Evolutionary conservation across 805 yeast genomes (phyloP).

Genomic region (Ogataea angusta): DNA sequence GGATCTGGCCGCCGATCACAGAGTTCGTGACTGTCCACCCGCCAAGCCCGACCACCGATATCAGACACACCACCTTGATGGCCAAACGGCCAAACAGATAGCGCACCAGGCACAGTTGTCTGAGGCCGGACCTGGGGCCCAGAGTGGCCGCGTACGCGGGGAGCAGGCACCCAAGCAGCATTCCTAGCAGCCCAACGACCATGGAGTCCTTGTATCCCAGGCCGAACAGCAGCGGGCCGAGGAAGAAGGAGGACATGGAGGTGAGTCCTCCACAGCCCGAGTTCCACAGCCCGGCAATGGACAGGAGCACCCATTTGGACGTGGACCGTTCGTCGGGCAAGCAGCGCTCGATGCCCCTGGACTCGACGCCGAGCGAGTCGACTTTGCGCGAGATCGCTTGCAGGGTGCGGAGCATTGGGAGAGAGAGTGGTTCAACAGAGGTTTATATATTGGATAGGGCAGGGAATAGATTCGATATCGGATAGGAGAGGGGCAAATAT

Average conservation of each 20-base stretch:
- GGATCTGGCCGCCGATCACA: constrained; percentile 84
- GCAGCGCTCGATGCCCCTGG: constrained; percentile 76
- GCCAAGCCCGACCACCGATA: constrained; percentile 69
- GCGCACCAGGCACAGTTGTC: constrained; percentile 84
- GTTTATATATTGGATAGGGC: constrained; percentile 1
- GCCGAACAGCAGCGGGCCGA: constrained; percentile 70
- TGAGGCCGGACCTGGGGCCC: constrained; percentile 89
- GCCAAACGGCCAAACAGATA: constrained; percentile 84
- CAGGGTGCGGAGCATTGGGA: constrained; percentile 9
- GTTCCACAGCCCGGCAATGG: constrained; percentile 74
- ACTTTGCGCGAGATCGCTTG: constrained; percentile 32
- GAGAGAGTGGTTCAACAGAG: too few relatives aligned
- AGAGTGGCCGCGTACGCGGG: constrained; percentile 82
- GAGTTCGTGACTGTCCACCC: constrained; percentile 97
- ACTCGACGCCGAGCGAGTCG: constrained; percentile 64
- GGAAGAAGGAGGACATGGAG: constrained; percentile 78
- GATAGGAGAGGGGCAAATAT: constrained; percentile 1
- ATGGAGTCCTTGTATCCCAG: constrained; percentile 65
- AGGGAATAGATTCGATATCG: neutral
- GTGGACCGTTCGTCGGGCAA: constrained; percentile 51
- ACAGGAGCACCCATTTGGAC: constrained; percentile 23
- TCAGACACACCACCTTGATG: constrained; percentile 69
- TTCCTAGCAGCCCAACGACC: constrained; percentile 60
- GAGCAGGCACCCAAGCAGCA: constrained; percentile 63
- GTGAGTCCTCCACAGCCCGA: constrained; percentile 87